These are phyloP conservation scores for Botrytis tulipae DNA, from an alignment of 2,329 filamentous ascomycete genomes.

Conservation along the genomic window DNA sequence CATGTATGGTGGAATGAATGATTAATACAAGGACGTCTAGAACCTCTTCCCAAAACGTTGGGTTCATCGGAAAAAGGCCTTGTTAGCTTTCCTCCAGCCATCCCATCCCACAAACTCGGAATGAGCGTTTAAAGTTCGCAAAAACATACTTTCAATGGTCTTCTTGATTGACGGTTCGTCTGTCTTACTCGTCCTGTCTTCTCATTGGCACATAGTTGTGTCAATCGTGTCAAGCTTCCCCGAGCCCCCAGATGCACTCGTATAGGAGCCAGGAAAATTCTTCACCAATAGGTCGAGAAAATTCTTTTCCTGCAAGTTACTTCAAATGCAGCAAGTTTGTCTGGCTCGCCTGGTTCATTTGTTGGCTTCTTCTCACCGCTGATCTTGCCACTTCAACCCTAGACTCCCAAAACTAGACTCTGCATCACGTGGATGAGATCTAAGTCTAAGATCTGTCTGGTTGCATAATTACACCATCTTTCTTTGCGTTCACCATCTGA, in stretches of 20 bases:
- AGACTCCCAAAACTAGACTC: neutral
- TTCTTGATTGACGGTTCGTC: neutral
- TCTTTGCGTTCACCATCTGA: neutral
- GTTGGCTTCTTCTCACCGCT: constrained; percentile 2
- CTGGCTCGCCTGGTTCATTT: constrained; percentile 2
- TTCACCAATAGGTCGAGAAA: neutral
- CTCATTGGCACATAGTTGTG: constrained; percentile 10
- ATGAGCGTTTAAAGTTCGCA: neutral
- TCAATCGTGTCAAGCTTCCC: constrained; percentile 1
- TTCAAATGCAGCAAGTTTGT: constrained; percentile 10
- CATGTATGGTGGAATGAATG: neutral
- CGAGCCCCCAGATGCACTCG: neutral
- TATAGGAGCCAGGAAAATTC: neutral
- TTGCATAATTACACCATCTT: neutral
- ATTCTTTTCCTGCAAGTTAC: constrained; percentile 9
- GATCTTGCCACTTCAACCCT: constrained; percentile 2
- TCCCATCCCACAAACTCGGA: neutral
- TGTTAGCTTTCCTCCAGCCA: neutral
- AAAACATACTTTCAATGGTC: neutral
- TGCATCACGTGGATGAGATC: constrained; percentile 5
- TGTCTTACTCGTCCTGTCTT: neutral
- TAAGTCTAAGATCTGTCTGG: neutral
- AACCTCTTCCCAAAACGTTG: neutral
- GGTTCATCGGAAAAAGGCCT: neutral
- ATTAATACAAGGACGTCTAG: neutral